Evolutionary conservation across 208 protist genomes (phyloP).

Genomic region (Wallacemonas sp.): DNA sequence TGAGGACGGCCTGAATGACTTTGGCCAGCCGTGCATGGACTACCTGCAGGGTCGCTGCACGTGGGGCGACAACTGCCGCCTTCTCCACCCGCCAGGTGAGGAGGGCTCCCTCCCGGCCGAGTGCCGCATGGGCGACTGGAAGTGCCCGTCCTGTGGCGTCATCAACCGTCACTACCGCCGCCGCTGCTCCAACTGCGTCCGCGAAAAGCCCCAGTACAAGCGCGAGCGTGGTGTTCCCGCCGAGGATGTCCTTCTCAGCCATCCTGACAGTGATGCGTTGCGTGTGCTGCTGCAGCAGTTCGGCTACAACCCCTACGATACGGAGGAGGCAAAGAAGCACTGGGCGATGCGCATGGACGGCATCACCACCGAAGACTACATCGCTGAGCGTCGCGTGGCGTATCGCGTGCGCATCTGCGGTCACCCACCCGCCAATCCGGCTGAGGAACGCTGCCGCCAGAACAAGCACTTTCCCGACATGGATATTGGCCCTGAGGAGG

Average conservation of each 20-base stretch:
- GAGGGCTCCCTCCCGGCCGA: constrained; percentile 84
- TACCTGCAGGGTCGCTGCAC: constrained; percentile 89
- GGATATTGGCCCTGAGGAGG: constrained; percentile 62
- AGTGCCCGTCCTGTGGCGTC: constrained; percentile 83
- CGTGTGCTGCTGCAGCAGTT: constrained; percentile 75
- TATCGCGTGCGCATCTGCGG: constrained; percentile 80
- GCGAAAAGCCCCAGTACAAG: constrained; percentile 92
- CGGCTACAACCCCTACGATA: constrained; percentile 82
- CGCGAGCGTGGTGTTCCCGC: constrained; percentile 45
- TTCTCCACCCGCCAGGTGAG: constrained; percentile 87
- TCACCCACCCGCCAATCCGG: constrained; percentile 36
- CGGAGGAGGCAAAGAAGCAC: constrained; percentile 65
- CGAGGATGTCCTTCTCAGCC: constrained; percentile 73
- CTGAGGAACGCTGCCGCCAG: constrained; percentile 62
- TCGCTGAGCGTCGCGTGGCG: constrained; percentile 72
- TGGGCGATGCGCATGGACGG: constrained; percentile 64
- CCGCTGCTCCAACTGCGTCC: constrained; percentile 88
- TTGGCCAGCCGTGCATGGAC: constrained; percentile 91
- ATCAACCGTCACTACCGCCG: constrained; percentile 93
- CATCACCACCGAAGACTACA: constrained; percentile 47
- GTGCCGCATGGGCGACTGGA: constrained; percentile 91
- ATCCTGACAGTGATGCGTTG: constrained; percentile 63
- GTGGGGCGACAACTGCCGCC: constrained; percentile 74
- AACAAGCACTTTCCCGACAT: constrained; percentile 84
- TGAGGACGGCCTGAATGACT: constrained; percentile 89